These are phyloP conservation scores for Leccinum cinnamomeum DNA, from an alignment of 1,284 basidiomycete genomes.

Conservation along the genomic window DNA sequence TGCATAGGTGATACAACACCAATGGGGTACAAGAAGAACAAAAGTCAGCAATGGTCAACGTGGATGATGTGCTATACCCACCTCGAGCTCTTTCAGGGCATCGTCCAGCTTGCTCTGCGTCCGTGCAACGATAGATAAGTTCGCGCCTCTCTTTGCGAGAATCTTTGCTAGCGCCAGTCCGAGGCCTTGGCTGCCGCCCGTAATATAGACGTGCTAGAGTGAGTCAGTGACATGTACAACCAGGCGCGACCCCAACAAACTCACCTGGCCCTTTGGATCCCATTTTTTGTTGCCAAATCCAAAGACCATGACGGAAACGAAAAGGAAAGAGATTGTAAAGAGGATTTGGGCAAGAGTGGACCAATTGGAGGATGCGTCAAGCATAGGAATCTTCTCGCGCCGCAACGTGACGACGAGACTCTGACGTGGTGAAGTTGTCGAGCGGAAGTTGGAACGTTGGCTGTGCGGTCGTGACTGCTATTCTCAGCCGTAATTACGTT, in stretches of 20 bases:
- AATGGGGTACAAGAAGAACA: neutral
- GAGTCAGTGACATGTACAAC: neutral
- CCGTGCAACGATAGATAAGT: conserved; percentile 72
- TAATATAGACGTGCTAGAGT: conserved; percentile 33
- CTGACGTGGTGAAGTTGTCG: neutral
- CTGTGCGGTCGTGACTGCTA: too few relatives aligned
- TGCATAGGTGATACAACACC: conserved; percentile 7
- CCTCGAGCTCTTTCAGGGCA: conserved; percentile 57
- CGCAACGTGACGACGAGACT: neutral
- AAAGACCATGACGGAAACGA: conserved; percentile 25
- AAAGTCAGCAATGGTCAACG: neutral
- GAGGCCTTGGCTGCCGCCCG: conserved; percentile 50
- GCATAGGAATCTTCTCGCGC: neutral
- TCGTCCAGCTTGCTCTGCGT: conserved; percentile 53
- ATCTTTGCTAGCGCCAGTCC: conserved; percentile 65
- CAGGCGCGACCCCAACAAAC: neutral
- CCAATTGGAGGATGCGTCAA: neutral
- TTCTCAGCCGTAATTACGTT: neutral
- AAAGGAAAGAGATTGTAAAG: conserved; percentile 16
- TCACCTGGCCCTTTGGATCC: conserved; percentile 34
- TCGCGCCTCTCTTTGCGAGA: conserved; percentile 60
- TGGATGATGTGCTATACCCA: conserved; percentile 21
- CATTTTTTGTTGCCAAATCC: conserved; percentile 31
- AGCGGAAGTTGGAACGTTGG: neutral
- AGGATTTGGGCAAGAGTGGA: neutral